A percentile compares a stretch with the other conserved stretches of the same genome.
Conservation (phyloP, 108 stramenopile species). For the Nitzschia palea region DNA sequence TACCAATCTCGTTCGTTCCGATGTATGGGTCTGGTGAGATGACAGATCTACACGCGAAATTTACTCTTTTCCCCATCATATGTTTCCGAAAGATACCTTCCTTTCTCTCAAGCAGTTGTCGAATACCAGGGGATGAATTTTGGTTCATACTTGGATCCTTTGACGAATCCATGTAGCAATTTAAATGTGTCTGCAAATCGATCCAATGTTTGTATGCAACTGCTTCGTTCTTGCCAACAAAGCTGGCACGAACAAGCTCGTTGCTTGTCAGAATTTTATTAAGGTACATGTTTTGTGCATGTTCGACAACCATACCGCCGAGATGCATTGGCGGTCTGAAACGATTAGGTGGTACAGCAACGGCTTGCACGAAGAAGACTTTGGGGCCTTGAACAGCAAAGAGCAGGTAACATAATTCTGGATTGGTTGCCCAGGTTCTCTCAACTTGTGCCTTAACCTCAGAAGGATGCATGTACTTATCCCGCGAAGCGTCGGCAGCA, state of each 20-base stretch:
- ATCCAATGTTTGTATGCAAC: slow-evolving; percentile 80
- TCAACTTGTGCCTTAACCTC: slow-evolving; percentile 93
- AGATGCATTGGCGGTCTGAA: slow-evolving; percentile 95
- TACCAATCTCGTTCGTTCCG: slow-evolving; percentile 98
- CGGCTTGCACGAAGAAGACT: slow-evolving; percentile 86
- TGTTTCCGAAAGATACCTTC: slow-evolving; percentile 98
- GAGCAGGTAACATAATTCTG: slow-evolving; percentile 58
- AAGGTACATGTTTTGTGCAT: slow-evolving; percentile 92
- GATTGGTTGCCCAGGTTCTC: slow-evolving; percentile 85
- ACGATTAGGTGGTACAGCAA: slow-evolving; percentile 92
- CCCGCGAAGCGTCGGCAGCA: slow-evolving; percentile 29
- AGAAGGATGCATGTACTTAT: slow-evolving; percentile 89
- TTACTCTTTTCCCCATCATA: slow-evolving; percentile 99
- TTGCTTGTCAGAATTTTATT: slow-evolving; percentile 80
- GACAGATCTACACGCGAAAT: slow-evolving; percentile 96
- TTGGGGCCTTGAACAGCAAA: slow-evolving; percentile 79
- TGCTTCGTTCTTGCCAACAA: slow-evolving; percentile 56
- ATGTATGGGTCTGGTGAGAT: slow-evolving; percentile 98
- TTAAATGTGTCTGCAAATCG: slow-evolving; percentile 92
- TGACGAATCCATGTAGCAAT: slow-evolving; percentile 93
- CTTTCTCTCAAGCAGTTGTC: slow-evolving; percentile 97
- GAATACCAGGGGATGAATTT: slow-evolving; percentile 73
- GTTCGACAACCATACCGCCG: slow-evolving; percentile 91
- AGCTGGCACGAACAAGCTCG: slow-evolving; percentile 57
- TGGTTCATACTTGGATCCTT: slow-evolving; percentile 82